Percentiles rank a stretch among this genome's conserved stretches.
Evolutionary conservation across 306 rosid species (phyloP).

Genomic region (Canavalia gladiata): DNA sequence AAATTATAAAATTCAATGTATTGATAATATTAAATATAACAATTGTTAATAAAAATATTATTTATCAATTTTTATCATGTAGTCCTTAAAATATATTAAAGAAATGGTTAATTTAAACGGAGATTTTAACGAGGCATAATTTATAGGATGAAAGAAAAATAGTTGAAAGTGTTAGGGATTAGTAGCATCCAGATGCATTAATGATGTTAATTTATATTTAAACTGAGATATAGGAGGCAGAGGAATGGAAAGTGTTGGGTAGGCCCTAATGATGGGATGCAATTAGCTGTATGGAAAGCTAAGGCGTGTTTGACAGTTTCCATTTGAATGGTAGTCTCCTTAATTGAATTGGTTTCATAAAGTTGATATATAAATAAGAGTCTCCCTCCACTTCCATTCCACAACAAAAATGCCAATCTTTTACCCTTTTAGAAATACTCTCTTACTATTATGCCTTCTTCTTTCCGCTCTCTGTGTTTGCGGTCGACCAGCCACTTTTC

Average conservation of each 20-base stretch:
- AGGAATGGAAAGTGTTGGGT: constrained; percentile 52
- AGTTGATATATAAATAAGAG: constrained; percentile 45
- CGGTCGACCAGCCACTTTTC: constrained; percentile 83
- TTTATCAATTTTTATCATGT: too few species aligned
- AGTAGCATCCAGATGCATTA: constrained; percentile 10
- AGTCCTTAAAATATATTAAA: too few species aligned
- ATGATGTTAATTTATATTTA: background rate
- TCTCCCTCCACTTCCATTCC: constrained; percentile 38
- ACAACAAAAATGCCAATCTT: constrained; percentile 47
- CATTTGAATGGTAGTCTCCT: constrained; percentile 43
- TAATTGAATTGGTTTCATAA: background rate
- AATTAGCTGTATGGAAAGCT: constrained; percentile 89
- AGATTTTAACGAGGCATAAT: too few species aligned
- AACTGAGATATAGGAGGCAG: background rate
- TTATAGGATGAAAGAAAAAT: background rate
- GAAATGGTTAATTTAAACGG: too few species aligned
- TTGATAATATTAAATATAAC: too few species aligned
- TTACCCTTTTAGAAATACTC: constrained; percentile 36
- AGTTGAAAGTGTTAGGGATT: constrained; percentile 5
- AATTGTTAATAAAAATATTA: too few species aligned
- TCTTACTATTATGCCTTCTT: constrained; percentile 39
- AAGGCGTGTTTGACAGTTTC: constrained; percentile 49
- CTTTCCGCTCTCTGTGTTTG: constrained; percentile 47
- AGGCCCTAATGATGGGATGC: constrained; percentile 71
- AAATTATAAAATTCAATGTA: too few species aligned